These are phyloP conservation scores for Talaromyces trachyspermus DNA, from an alignment of 495 filamentous ascomycete genomes.

Conservation along the genomic window DNA sequence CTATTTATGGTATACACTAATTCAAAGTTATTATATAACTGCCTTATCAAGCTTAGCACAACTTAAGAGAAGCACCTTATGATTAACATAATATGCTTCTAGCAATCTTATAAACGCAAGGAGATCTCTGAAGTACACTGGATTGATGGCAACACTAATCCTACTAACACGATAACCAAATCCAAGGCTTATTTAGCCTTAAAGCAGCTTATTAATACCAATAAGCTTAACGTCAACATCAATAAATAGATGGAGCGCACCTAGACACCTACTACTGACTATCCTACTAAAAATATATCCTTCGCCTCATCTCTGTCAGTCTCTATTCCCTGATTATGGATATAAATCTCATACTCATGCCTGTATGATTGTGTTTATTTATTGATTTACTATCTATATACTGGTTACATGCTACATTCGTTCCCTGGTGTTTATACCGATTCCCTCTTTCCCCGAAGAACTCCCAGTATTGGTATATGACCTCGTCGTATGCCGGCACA, in stretches of 20 bases:
- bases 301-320: no score
- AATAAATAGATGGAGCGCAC: not conserved
- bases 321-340: no score
- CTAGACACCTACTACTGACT: no score
- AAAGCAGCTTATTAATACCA: not conserved
- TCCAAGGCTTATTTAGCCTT: not conserved
- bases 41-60: not conserved
- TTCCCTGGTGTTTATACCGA: no score
- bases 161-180: not conserved
- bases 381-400: no score
- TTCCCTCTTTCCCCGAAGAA: no score
- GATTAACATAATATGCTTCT: constrained; percentile 5
- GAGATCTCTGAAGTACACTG: constrained; percentile 3
- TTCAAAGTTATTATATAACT: not conserved
- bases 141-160: constrained; percentile 7
- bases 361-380: no score
- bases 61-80: constrained; percentile 4
- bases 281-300: no score
- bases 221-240: not conserved
- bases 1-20: not conserved
- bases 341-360: no score
- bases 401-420: no score
- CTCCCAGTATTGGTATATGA: no score
- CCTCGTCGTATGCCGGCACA: no score
- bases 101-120: constrained; percentile 2